Evolutionary conservation across 805 yeast genomes (phyloP).

Genomic region (Maudiozyma turicensis): DNA sequence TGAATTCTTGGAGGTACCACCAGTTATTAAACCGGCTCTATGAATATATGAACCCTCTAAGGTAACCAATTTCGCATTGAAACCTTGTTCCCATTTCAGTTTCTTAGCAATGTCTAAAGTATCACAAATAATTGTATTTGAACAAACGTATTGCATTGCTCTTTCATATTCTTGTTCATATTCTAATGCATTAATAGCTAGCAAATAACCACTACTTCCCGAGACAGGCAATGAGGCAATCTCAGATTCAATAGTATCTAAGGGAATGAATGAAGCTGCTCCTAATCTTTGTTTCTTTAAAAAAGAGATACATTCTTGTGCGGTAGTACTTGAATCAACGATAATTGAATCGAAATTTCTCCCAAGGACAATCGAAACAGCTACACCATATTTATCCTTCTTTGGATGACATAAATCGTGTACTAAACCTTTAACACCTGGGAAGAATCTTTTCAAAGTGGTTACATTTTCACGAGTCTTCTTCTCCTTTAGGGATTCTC

Average conservation of each 20-base stretch:
- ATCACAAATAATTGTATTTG: slow-evolving; percentile 73
- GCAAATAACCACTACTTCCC: slow-evolving; percentile 27
- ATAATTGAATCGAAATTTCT: slow-evolving; percentile 70
- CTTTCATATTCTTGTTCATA: slow-evolving; percentile 59
- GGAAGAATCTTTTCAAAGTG: slow-evolving; percentile 59
- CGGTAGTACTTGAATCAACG: slow-evolving; percentile 63
- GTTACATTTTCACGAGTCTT: slow-evolving; percentile 64
- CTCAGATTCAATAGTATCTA: slow-evolving; percentile 64
- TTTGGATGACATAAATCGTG: slow-evolving; percentile 72
- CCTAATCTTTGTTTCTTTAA: slow-evolving; percentile 82
- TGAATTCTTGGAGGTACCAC: slow-evolving; percentile 53
- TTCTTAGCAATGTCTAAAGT: slow-evolving; percentile 55
- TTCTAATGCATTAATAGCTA: slow-evolving; percentile 58
- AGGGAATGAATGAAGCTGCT: slow-evolving; percentile 76
- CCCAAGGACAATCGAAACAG: slow-evolving; percentile 72
- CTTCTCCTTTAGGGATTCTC: slow-evolving; percentile 65
- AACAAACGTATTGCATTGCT: slow-evolving; percentile 73
- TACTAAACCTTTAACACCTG: slow-evolving; percentile 77
- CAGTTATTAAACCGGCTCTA: slow-evolving; percentile 85
- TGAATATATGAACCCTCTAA: slow-evolving; percentile 79
- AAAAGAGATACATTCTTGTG: slow-evolving; percentile 67
- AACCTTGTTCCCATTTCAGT: slow-evolving; percentile 55
- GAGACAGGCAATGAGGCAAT: slow-evolving; percentile 37
- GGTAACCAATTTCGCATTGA: slow-evolving; percentile 63
- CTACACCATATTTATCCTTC: slow-evolving; percentile 59